These are phyloP conservation scores for Leccinum sublutescens DNA, from an alignment of 768 basidiomycete species.

Conservation along the genomic window DNA sequence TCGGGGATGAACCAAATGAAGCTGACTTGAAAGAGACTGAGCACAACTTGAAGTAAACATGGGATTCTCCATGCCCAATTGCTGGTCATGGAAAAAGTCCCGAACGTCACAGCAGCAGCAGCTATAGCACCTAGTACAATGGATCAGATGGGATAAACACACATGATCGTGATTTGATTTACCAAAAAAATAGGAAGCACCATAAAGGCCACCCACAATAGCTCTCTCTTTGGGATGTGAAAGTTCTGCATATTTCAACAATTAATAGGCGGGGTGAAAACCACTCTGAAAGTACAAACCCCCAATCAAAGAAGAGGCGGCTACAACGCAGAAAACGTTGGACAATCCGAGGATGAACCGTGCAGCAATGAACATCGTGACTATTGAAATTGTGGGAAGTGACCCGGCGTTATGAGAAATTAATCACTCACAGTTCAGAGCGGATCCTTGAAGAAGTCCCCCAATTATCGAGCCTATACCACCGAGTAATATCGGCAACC, in stretches of 20 bases:
- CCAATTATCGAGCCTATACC: not conserved
- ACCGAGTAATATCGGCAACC: not conserved
- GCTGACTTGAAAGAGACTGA: not conserved
- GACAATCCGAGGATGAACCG: not conserved
- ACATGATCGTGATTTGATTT: not conserved
- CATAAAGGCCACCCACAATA: not conserved
- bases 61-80: not conserved
- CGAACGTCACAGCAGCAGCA: not conserved
- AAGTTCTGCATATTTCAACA: not conserved
- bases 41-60: not conserved
- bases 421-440: not conserved
- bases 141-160: not conserved
- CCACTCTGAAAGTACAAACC: not conserved
- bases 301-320: not conserved
- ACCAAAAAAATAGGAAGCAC: not conserved
- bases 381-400: not conserved
- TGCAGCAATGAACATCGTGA: not conserved
- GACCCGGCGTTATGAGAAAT: not conserved
- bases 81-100: not conserved
- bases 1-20: not conserved
- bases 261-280: not conserved
- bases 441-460: not conserved
- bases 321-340: not conserved
- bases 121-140: not conserved
- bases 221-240: not conserved